Conservation (phyloP, 371 early-diverging fungal species). For the Smittium culicis region DNA sequence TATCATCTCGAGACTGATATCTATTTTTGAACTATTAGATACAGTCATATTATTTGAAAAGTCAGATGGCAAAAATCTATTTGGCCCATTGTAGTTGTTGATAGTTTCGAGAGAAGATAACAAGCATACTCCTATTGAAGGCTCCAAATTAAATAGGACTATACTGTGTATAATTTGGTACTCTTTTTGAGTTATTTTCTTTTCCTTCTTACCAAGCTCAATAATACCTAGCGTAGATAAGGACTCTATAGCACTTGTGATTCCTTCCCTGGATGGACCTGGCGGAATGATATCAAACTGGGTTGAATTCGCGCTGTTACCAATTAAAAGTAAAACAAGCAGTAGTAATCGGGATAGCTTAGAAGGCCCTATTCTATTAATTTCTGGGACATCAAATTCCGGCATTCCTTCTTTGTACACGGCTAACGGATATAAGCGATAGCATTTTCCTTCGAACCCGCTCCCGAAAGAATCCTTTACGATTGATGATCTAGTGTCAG, state of each 20-base stretch:
- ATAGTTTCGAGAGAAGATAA: neutral
- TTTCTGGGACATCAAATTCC: neutral
- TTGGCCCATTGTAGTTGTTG: neutral
- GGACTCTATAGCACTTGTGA: neutral
- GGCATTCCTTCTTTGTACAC: conserved; percentile 18
- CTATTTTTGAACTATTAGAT: neutral
- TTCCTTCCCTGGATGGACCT: neutral
- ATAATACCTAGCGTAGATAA: neutral
- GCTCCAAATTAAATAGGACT: neutral
- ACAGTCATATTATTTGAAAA: neutral
- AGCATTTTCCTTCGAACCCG: conserved; percentile 1
- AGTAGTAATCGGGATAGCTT: neutral
- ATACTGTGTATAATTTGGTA: neutral
- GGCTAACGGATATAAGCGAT: neutral
- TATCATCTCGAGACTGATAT: neutral
- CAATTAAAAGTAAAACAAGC: conserved; percentile 12
- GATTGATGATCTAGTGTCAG: neutral
- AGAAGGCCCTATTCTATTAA: neutral
- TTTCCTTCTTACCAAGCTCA: neutral
- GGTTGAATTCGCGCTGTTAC: neutral
- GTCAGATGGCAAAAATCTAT: neutral
- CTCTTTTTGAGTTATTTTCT: neutral
- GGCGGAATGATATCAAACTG: conserved; percentile 20
- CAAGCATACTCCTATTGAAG: neutral
- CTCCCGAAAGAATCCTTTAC: neutral